Evolutionary conservation across 2,329 filamentous ascomycete species (phyloP).

Genomic region (Bipolaris bicolor): DNA sequence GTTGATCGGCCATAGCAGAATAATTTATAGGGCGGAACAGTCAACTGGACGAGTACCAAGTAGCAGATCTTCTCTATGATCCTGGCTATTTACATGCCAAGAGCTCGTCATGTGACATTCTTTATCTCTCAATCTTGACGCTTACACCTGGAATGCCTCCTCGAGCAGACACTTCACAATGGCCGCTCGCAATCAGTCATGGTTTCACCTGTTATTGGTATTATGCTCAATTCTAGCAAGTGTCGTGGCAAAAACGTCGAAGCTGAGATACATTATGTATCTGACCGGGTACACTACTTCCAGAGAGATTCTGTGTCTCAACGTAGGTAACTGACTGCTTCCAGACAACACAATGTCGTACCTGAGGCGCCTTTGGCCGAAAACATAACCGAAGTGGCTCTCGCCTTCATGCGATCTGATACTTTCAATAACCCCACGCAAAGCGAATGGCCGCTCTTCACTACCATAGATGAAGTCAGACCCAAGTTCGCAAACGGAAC

Average conservation of each 20-base stretch:
- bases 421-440: constrained; percentile 34
- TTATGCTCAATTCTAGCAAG: not conserved
- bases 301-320: not conserved
- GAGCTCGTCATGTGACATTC: not conserved
- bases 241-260: not conserved
- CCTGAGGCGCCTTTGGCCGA: constrained; percentile 25
- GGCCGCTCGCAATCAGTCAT: not conserved
- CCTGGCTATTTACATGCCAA: not conserved
- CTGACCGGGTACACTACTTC: not conserved
- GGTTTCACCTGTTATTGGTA: not conserved
- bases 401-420: constrained; percentile 42
- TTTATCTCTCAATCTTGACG: not conserved
- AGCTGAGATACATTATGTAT: constrained; percentile 11
- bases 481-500: constrained; percentile 52
- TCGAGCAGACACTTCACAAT: not conserved
- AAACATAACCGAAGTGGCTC: constrained; percentile 35
- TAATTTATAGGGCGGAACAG: too few relatives aligned
- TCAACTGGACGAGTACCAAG: too few relatives aligned
- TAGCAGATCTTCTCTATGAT: too few relatives aligned
- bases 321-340: not conserved
- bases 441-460: constrained; percentile 36
- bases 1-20: too few relatives aligned
- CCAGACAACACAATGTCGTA: constrained; percentile 38
- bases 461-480: constrained; percentile 29
- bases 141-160: not conserved